These are phyloP conservation scores for Kodamaea fungicola DNA, from an alignment of 1,139 yeast genomes.

Conservation along the genomic window DNA sequence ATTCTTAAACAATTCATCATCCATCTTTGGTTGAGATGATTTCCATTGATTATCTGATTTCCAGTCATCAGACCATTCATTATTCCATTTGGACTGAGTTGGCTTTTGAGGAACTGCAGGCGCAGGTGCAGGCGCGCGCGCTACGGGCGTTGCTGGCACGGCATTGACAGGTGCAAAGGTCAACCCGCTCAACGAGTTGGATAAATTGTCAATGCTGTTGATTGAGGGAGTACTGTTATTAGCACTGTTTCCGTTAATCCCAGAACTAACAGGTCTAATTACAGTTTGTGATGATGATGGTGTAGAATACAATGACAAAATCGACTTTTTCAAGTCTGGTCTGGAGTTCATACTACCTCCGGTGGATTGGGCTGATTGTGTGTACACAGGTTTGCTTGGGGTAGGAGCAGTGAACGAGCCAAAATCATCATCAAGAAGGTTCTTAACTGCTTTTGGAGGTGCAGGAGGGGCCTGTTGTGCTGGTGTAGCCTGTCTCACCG, in stretches of 20 bases:
- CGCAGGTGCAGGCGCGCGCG: background rate
- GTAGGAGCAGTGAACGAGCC: slow-evolving; percentile 37
- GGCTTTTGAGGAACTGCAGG: background rate
- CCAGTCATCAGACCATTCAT: slow-evolving; percentile 35
- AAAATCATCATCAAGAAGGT: slow-evolving; percentile 36
- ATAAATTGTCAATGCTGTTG: slow-evolving; percentile 18
- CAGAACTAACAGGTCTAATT: slow-evolving; percentile 17
- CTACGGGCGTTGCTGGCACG: background rate
- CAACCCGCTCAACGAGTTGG: slow-evolving; percentile 36
- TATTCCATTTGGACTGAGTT: slow-evolving; percentile 22
- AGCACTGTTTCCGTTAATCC: slow-evolving; percentile 7
- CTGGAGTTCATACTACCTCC: slow-evolving; percentile 37
- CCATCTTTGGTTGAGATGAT: slow-evolving; percentile 18
- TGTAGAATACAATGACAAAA: slow-evolving; percentile 80
- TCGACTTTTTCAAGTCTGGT: slow-evolving; percentile 82
- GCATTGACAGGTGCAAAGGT: slow-evolving; percentile 15
- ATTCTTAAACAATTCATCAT: slow-evolving; percentile 46
- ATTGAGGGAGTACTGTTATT: slow-evolving; percentile 7
- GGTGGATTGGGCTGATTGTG: slow-evolving; percentile 32
- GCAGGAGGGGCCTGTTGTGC: background rate
- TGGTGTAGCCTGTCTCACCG: background rate
- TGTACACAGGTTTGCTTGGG: slow-evolving; percentile 8
- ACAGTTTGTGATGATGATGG: slow-evolving; percentile 41
- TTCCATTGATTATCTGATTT: slow-evolving; percentile 10
- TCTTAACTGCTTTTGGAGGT: background rate